Conservation (phyloP, 2,329 filamentous ascomycete species). For the Rhinocladiella mackenziei region DNA sequence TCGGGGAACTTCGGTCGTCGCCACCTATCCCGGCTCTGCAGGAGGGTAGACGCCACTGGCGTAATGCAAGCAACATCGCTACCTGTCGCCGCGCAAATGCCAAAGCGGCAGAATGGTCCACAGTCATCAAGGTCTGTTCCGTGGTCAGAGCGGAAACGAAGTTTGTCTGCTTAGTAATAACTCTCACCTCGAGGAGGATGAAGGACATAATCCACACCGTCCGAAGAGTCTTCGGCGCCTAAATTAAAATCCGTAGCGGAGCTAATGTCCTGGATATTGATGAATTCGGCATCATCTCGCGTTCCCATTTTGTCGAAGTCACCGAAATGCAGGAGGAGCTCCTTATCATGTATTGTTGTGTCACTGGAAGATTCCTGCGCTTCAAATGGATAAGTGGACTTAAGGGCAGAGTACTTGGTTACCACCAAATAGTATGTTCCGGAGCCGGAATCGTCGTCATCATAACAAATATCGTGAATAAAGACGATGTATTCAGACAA, state of each 20-base stretch:
- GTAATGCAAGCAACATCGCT: conserved; percentile 14
- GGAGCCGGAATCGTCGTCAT: conserved; percentile 2
- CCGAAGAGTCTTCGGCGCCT: too few species aligned
- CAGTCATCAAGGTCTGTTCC: conserved; percentile 1
- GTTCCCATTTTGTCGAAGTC: conserved; percentile 16
- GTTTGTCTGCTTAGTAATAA: too few species aligned
- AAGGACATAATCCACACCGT: conserved; percentile 5
- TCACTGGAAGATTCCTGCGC: neutral
- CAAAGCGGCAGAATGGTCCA: conserved; percentile 17
- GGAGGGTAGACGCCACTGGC: conserved; percentile 12
- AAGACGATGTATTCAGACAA: conserved; percentile 12
- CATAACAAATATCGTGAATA: conserved; percentile 16
- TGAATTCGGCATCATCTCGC: conserved; percentile 12
- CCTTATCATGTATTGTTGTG: neutral
- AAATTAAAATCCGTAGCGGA: conserved; percentile 3
- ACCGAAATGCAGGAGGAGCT: conserved; percentile 18
- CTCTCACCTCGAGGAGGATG: conserved; percentile 7
- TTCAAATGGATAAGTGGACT: neutral
- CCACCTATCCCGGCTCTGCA: conserved; percentile 14
- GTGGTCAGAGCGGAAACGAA: neutral
- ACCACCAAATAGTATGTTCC: conserved; percentile 5
- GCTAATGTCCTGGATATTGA: conserved; percentile 11
- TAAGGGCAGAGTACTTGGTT: conserved; percentile 18
- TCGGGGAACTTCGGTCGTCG: conserved; percentile 7
- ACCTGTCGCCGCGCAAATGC: conserved; percentile 3